A percentile compares a stretch with the other conserved stretches of the same genome.
Evolutionary conservation across 805 yeast species (phyloP).

Genomic region (Saccharomycopsis malanga): DNA sequence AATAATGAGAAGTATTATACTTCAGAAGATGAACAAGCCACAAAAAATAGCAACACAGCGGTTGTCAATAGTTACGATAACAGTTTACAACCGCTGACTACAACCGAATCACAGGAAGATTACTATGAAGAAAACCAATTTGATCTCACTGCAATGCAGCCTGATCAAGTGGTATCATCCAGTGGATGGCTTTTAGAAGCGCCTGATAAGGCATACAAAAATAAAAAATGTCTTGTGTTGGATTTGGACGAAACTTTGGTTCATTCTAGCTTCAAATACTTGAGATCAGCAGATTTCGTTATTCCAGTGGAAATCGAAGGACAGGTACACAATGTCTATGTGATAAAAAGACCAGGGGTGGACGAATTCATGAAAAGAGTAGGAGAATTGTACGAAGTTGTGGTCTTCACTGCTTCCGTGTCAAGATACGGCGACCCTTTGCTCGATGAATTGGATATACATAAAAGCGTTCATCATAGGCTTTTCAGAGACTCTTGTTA

Average conservation of each 20-base stretch:
- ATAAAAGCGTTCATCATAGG: constrained; percentile 71
- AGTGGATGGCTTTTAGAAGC: constrained; percentile 63
- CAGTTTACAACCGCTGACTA: not conserved
- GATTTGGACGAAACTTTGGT: constrained; percentile 94
- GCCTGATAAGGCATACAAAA: constrained; percentile 40
- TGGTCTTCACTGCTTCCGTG: constrained; percentile 94
- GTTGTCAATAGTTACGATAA: not conserved
- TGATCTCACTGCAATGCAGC: constrained; percentile 60
- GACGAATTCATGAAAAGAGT: constrained; percentile 83
- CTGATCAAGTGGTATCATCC: constrained; percentile 61
- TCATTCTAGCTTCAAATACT: constrained; percentile 87
- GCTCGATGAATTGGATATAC: constrained; percentile 77
- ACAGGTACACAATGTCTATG: constrained; percentile 89
- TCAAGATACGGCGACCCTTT: constrained; percentile 94
- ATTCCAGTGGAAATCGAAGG: constrained; percentile 96
- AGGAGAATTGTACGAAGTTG: constrained; percentile 86
- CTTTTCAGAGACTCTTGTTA: constrained; percentile 91
- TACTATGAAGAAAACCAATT: constrained; percentile 26
- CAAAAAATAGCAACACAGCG: not conserved
- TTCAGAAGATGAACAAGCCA: not conserved
- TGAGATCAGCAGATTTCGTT: constrained; percentile 91
- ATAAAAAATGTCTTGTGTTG: constrained; percentile 78
- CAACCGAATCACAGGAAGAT: not conserved
- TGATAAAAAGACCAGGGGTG: constrained; percentile 95
- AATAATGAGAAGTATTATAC: not conserved